phyloP scores from a whole-genome alignment of 2,329 filamentous ascomycete species.

The Pochonia chlamydosporia region DNA sequence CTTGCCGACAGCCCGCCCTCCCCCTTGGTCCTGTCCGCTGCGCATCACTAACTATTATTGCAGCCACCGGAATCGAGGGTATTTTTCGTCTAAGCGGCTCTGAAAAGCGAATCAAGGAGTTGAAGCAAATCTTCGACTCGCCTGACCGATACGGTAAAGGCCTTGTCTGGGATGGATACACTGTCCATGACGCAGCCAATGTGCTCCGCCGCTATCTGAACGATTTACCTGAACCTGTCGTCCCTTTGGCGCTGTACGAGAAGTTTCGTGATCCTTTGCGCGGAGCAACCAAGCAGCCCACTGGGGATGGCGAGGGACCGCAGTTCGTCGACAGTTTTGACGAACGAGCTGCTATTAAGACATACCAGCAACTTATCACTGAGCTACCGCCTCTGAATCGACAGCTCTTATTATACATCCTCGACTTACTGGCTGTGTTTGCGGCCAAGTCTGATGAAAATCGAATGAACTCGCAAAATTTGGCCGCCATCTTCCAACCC shows the following conservation, averaged over 20 bases:
- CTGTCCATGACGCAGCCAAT: conserved; percentile 96
- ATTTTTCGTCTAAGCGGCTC: conserved; percentile 96
- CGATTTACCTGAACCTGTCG: conserved; percentile 92
- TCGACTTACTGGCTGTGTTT: conserved; percentile 93
- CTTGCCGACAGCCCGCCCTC: no score
- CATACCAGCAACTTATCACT: conserved; percentile 87
- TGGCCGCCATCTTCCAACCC: conserved; percentile 96
- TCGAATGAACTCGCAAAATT: conserved; percentile 90
- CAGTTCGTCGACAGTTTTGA: conserved; percentile 61
- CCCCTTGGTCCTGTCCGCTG: no score
- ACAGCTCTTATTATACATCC: conserved; percentile 89
- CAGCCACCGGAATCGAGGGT: conserved; percentile 89
- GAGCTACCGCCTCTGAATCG: conserved; percentile 89
- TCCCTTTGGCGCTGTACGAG: conserved; percentile 89
- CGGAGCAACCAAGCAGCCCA: conserved; percentile 63
- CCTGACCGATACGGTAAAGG: conserved; percentile 95
- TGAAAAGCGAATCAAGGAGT: conserved; percentile 96
- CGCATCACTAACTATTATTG: conserved; percentile 18
- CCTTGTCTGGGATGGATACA: conserved; percentile 94
- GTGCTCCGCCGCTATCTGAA: conserved; percentile 94
- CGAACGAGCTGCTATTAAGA: conserved; percentile 66
- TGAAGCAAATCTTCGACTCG: conserved; percentile 87
- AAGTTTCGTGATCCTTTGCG: conserved; percentile 81
- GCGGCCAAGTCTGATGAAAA: conserved; percentile 95
- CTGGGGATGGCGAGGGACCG: conserved; percentile 61